Evolutionary conservation across 108 stramenopile species (phyloP).

Genomic region (Epithemia pelagica): DNA sequence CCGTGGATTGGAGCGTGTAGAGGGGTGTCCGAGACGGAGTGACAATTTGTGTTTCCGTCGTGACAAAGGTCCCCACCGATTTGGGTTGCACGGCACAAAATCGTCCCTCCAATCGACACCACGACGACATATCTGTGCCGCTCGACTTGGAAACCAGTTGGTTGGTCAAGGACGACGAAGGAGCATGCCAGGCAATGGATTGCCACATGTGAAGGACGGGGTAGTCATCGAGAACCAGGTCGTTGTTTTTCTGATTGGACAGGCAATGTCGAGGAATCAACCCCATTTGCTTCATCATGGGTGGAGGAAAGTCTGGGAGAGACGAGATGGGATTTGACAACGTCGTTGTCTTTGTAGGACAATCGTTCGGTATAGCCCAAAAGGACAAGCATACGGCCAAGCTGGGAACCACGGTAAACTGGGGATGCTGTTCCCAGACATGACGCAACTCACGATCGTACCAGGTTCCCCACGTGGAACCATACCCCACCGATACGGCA

Average conservation of each 20-base stretch:
- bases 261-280: constrained; percentile 30
- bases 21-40: constrained; percentile 12
- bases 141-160: constrained; percentile 5
- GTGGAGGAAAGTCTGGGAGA: constrained; percentile 52
- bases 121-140: neutral
- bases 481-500: constrained; percentile 70
- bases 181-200: constrained; percentile 40
- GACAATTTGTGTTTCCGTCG: constrained; percentile 34
- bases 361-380: constrained; percentile 24
- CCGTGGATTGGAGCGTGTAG: constrained; percentile 54
- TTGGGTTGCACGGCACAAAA: constrained; percentile 44
- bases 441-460: constrained; percentile 40
- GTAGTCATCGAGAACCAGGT: constrained; percentile 14
- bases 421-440: constrained; percentile 53
- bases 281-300: constrained; percentile 27
- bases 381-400: constrained; percentile 50
- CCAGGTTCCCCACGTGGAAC: constrained; percentile 19
- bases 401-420: constrained; percentile 53
- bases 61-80: constrained; percentile 71
- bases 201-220: constrained; percentile 70
- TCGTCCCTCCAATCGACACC: neutral
- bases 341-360: neutral
- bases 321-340: constrained; percentile 6
- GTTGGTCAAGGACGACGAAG: constrained; percentile 11
- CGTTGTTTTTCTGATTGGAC: constrained; percentile 5